A percentile compares a stretch with the other conserved stretches of the same genome.
Conservation (phyloP, 2,329 filamentous ascomycete species). For the Bertia moriformis region DNA sequence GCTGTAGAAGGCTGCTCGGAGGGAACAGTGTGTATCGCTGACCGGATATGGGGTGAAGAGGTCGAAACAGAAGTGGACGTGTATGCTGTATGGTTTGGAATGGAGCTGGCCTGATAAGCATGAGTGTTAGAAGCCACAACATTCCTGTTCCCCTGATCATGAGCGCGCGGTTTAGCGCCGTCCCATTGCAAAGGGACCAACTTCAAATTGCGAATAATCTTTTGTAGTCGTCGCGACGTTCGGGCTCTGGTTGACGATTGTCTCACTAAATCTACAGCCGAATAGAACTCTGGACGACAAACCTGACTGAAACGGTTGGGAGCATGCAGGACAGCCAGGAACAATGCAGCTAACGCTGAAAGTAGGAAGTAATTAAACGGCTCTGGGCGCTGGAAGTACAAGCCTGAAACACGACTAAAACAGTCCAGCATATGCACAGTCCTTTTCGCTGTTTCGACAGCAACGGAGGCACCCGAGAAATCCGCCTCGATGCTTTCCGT, state of each 20-base stretch:
- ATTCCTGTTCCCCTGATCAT: neutral
- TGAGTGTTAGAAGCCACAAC: neutral
- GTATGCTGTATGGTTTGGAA: too few species aligned
- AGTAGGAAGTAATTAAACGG: conserved; percentile 1
- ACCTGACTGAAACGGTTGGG: neutral
- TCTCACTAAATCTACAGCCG: neutral
- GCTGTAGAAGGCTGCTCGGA: neutral
- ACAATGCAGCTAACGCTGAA: neutral
- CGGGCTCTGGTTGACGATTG: neutral
- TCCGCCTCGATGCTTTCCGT: neutral
- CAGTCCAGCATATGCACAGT: neutral
- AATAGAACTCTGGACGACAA: neutral
- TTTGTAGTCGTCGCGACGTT: neutral
- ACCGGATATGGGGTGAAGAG: neutral
- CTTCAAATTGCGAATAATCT: neutral
- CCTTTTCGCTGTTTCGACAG: neutral
- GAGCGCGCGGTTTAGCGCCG: neutral
- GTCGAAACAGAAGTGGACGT: neutral
- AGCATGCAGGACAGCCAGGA: neutral
- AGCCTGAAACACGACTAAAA: neutral
- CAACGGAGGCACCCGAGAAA: neutral
- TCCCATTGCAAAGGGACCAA: neutral
- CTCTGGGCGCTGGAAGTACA: conserved; percentile 1
- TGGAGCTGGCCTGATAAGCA: too few species aligned
- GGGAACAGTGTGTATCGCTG: neutral